Evolutionary conservation across 129 eudicot species (phyloP).

Genomic region (Pittosporum tobira): DNA sequence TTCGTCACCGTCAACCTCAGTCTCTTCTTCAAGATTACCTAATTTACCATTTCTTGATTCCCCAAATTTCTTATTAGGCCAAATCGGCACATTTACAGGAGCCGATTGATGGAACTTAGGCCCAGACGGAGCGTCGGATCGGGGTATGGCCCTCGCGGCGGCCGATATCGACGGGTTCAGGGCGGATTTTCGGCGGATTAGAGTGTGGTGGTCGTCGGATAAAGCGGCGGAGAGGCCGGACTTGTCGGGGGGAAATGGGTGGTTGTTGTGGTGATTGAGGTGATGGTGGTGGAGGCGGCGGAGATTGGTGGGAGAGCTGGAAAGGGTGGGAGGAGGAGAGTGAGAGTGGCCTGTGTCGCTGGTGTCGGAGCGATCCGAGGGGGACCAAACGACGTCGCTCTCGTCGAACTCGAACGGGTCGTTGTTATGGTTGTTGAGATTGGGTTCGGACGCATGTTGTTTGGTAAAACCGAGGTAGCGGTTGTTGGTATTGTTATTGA

Average conservation of each 20-base stretch:
- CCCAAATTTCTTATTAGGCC: constrained; percentile 43
- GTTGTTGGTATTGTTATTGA: constrained; percentile 27
- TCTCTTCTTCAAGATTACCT: constrained; percentile 31
- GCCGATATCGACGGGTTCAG: constrained; percentile 41
- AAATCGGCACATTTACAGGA: constrained; percentile 77
- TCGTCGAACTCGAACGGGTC: constrained; percentile 47
- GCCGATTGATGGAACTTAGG: constrained; percentile 56
- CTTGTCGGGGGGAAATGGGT: constrained; percentile 13
- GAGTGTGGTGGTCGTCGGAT: constrained; percentile 34
- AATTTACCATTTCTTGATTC: constrained; percentile 7
- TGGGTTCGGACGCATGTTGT: constrained; percentile 21
- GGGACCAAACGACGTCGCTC: constrained; percentile 62
- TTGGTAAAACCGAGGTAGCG: constrained; percentile 32
- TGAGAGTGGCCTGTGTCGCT: constrained; percentile 11
- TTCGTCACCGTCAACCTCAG: constrained; percentile 36
- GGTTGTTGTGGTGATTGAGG: constrained; percentile 13
- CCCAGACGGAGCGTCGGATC: constrained; percentile 19
- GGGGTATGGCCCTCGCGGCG: constrained; percentile 24
- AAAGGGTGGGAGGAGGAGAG: constrained; percentile 15
- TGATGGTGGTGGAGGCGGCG: constrained; percentile 1
- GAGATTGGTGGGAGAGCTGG: constrained; percentile 16
- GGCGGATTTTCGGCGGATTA: constrained; percentile 40
- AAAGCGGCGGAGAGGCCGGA: constrained; percentile 82
- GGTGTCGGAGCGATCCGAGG: constrained; percentile 17
- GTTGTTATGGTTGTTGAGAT: constrained; percentile 3